Evolutionary conservation across 805 yeast species (phyloP).

Genomic region (Yarrowia divulgata): DNA sequence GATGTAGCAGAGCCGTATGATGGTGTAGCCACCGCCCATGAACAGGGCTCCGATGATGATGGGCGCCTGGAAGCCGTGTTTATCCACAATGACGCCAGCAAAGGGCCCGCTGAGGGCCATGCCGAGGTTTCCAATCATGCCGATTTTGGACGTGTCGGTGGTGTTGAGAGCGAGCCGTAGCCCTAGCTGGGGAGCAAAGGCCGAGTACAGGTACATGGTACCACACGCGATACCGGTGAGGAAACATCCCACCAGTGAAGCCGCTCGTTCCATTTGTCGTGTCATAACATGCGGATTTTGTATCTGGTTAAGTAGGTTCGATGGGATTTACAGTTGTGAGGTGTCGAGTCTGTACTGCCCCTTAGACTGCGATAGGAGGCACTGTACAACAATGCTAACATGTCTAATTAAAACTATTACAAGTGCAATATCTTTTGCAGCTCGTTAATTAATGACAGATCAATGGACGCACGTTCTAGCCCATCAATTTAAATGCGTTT

Average conservation of each 20-base stretch:
- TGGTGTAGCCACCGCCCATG: constrained; percentile 45
- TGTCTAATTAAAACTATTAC: neutral
- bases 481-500: neutral
- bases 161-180: constrained; percentile 63
- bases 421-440: neutral
- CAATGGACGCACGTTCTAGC: neutral
- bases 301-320: constrained; percentile 29
- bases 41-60: constrained; percentile 30
- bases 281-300: constrained; percentile 38
- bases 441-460: neutral
- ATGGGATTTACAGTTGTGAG: constrained; percentile 29
- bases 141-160: constrained; percentile 67
- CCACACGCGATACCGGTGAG: constrained; percentile 66
- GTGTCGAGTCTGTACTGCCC: constrained; percentile 9
- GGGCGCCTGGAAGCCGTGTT: constrained; percentile 57
- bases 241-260: constrained; percentile 37
- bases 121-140: constrained; percentile 73
- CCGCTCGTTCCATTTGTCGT: constrained; percentile 37
- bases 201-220: constrained; percentile 75
- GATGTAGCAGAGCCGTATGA: constrained; percentile 60
- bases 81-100: constrained; percentile 71
- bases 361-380: constrained; percentile 3
- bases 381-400: neutral
- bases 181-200: constrained; percentile 81
- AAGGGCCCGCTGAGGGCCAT: constrained; percentile 70